Conservation (phyloP, 2,329 filamentous ascomycete genomes). For the Sarocladium strictum region DNA sequence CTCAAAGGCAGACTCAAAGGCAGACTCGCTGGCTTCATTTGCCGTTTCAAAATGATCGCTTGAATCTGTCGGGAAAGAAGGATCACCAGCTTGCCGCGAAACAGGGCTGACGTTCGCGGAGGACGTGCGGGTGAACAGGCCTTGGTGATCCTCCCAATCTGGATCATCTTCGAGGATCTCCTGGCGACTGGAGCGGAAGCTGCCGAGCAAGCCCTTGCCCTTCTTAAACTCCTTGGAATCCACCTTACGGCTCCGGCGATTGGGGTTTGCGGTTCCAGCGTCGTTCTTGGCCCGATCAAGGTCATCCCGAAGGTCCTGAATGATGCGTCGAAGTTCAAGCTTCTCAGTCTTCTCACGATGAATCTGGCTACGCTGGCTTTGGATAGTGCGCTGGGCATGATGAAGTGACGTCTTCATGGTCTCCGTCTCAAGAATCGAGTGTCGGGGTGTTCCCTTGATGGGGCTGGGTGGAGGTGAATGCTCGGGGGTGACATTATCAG, state of each 20-base stretch:
- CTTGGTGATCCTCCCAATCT: slow-evolving; percentile 79
- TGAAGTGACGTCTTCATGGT: slow-evolving; percentile 90
- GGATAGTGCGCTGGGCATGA: slow-evolving; percentile 94
- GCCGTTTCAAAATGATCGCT: slow-evolving; percentile 75
- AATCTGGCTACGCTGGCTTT: slow-evolving; percentile 88
- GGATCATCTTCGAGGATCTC: slow-evolving; percentile 73
- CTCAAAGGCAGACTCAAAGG: slow-evolving; percentile 59
- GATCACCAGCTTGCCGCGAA: slow-evolving; percentile 13
- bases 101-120: slow-evolving; percentile 18
- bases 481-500: slow-evolving; percentile 72
- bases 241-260: slow-evolving; percentile 56
- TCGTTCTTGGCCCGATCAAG: slow-evolving; percentile 65
- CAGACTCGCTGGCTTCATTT: slow-evolving; percentile 65
- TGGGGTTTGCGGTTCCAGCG: slow-evolving; percentile 34
- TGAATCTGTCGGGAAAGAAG: slow-evolving; percentile 35
- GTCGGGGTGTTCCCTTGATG: slow-evolving; percentile 83
- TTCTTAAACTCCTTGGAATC: slow-evolving; percentile 73
- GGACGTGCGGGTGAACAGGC: slow-evolving; percentile 20
- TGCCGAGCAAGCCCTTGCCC: slow-evolving; percentile 70
- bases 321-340: slow-evolving; percentile 87
- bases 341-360: slow-evolving; percentile 99
- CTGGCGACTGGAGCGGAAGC: slow-evolving; percentile 64
- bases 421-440: slow-evolving; percentile 89
- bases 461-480: slow-evolving; percentile 88
- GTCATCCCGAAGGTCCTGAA: slow-evolving; percentile 92